Base-by-base conservation (phyloP, 305 asterid genomes). In the Vinca major region DNA sequence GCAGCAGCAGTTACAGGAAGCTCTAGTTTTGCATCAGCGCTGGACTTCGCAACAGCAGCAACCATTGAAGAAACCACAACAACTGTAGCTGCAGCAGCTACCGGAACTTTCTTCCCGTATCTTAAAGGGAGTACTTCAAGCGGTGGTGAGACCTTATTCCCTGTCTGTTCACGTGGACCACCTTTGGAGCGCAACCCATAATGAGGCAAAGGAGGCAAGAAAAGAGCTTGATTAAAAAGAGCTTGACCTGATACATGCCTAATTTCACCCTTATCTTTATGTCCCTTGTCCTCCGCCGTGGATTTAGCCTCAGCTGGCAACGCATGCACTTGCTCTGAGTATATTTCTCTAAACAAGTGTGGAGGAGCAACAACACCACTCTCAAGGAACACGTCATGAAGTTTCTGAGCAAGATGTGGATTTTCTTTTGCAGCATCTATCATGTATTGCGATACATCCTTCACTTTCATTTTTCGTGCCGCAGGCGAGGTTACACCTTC, bases 331-430 rank as follows among this genome's bases (percentile, higher is more conserved):
- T 80, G 83, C 52, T 88, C 87, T 1, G 86, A 68, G 73, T 82
- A 87, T 73, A 84, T 79, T 81, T 90, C 97, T 47, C 88, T 73
- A 81, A 92, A 92, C 82, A 92, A 75, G 83, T 87, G 74, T 19
- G 96, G 95, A 63, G 98, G 98, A 56, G 98, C 97, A 61, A 90
- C 92, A 36, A 92, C 97, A 20, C 98, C 98, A 75, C 98, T 92
- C 82, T 92, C 98, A 26, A 86, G 86, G 21, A 92, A 86, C 70
- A 87, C 98, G 60, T 87, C 90, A 65, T 92, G 98, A 73, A 92
- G 95, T 81, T 90, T 90, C 79, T 92, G 98, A 72, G 92, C 98
- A 74, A 92, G 81, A 66, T 83, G 90, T 2, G 98, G 98, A 70
- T 92, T 92, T 80, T 90, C 98, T 83, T 92, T 87, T 70, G 97